These are phyloP conservation scores for Colletotrichum acutatum DNA, from an alignment of 2,329 filamentous ascomycete genomes.

Conservation along the genomic window DNA sequence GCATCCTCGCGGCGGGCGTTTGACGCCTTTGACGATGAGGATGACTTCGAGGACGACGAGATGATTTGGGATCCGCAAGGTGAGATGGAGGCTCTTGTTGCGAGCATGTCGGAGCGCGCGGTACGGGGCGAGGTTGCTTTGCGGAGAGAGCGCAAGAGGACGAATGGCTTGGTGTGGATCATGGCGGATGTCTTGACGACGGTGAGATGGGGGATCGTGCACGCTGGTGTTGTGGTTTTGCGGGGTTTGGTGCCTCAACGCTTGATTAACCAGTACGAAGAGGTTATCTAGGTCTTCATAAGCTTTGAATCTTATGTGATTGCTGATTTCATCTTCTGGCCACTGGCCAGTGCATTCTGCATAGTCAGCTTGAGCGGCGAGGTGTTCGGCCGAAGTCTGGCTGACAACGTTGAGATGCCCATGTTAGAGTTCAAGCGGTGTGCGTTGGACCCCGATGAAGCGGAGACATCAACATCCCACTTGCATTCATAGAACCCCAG, in stretches of 20 bases:
- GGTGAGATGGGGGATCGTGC: slow-evolving; percentile 71
- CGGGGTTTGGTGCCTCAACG: slow-evolving; percentile 45
- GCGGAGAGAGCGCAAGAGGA: slow-evolving; percentile 58
- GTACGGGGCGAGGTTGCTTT: slow-evolving; percentile 37
- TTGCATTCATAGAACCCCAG: background rate
- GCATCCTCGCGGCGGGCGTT: slow-evolving; percentile 1
- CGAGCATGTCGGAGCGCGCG: slow-evolving; percentile 49
- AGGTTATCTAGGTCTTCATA: background rate
- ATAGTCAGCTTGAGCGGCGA: background rate
- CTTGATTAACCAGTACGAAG: slow-evolving; percentile 43
- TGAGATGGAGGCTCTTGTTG: slow-evolving; percentile 58
- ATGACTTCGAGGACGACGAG: slow-evolving; percentile 51
- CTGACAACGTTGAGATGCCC: background rate
- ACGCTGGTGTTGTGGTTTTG: slow-evolving; percentile 69
- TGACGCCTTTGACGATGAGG: slow-evolving; percentile 37
- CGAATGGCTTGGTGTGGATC: slow-evolving; percentile 62
- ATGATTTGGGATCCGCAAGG: slow-evolving; percentile 60
- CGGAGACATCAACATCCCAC: background rate
- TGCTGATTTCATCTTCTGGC: background rate
- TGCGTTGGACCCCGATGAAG: background rate
- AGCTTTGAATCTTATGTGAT: background rate
- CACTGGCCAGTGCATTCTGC: background rate
- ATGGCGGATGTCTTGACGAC: slow-evolving; percentile 66
- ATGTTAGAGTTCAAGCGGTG: background rate
- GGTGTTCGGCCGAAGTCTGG: background rate